A percentile compares a stretch with the other conserved stretches of the same genome.
phyloP scores from a whole-genome alignment of 2,329 filamentous ascomycete species.

The Cercospora zeina region DNA sequence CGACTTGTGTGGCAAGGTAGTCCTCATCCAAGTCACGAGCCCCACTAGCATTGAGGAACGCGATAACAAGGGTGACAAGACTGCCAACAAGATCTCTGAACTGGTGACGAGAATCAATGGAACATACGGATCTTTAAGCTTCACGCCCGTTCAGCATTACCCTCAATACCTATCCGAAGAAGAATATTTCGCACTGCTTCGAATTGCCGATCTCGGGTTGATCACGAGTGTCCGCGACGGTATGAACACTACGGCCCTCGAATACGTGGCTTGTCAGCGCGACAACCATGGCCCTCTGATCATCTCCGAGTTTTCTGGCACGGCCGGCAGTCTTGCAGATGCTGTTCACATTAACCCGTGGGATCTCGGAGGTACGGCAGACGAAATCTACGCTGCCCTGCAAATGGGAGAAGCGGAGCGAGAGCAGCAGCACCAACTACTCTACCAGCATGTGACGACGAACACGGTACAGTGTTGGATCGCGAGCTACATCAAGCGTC shows the following conservation, averaged over 20 bases:
- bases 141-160: constrained; percentile 90
- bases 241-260: constrained; percentile 96
- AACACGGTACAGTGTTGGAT: constrained; percentile 89
- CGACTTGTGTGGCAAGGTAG: constrained; percentile 87
- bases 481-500: constrained; percentile 71
- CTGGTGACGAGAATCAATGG: constrained; percentile 91
- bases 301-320: constrained; percentile 94
- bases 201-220: constrained; percentile 84
- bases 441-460: constrained; percentile 81
- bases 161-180: constrained; percentile 86
- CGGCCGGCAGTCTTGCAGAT: constrained; percentile 77
- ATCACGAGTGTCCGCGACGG: constrained; percentile 96
- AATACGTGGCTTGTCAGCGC: constrained; percentile 91
- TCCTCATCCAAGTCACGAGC: constrained; percentile 92
- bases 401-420: constrained; percentile 70
- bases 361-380: constrained; percentile 81
- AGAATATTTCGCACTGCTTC: constrained; percentile 92
- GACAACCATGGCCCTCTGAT: constrained; percentile 85
- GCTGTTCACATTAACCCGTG: constrained; percentile 97
- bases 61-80: constrained; percentile 74
- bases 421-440: constrained; percentile 66
- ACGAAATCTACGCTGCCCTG: constrained; percentile 77
- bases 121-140: constrained; percentile 80
- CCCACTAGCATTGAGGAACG: constrained; percentile 66
- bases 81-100: constrained; percentile 85